phyloP scores from a whole-genome alignment of 148 eudicot species.

The Vaccinium myrtillus region DNA sequence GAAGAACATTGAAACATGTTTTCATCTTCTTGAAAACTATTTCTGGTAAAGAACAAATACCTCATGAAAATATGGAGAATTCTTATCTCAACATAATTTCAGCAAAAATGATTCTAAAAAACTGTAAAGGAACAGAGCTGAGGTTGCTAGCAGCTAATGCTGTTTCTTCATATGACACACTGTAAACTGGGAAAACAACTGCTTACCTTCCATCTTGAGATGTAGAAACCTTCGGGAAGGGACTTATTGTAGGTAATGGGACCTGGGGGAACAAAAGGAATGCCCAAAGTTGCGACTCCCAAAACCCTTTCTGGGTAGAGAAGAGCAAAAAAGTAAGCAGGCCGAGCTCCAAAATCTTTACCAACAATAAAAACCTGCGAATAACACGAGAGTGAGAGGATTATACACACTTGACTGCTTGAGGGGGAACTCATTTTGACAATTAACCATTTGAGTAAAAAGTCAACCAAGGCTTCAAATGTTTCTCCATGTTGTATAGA shows the following conservation, averaged over 20 bases:
- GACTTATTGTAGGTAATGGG: constrained; percentile 1
- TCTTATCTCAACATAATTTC: neutral
- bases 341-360: constrained; percentile 42
- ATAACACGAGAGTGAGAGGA: neutral
- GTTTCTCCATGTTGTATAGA: neutral
- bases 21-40: neutral
- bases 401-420: neutral
- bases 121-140: too few species aligned
- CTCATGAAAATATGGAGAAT: neutral
- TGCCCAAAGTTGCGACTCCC: constrained; percentile 39
- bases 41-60: neutral
- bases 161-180: neutral
- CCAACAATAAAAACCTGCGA: constrained; percentile 38
- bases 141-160: neutral
- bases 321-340: constrained; percentile 28
- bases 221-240: constrained; percentile 45
- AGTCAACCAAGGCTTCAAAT: neutral
- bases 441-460: neutral
- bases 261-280: constrained; percentile 36
- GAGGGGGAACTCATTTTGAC: neutral
- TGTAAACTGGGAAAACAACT: neutral
- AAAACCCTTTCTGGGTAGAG: constrained; percentile 37
- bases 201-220: constrained; percentile 38
- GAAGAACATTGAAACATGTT: neutral
- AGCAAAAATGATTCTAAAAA: neutral